These are phyloP conservation scores for Scenedesmus sp. DNA, from an alignment of 163 green algal species.

Conservation along the genomic window DNA sequence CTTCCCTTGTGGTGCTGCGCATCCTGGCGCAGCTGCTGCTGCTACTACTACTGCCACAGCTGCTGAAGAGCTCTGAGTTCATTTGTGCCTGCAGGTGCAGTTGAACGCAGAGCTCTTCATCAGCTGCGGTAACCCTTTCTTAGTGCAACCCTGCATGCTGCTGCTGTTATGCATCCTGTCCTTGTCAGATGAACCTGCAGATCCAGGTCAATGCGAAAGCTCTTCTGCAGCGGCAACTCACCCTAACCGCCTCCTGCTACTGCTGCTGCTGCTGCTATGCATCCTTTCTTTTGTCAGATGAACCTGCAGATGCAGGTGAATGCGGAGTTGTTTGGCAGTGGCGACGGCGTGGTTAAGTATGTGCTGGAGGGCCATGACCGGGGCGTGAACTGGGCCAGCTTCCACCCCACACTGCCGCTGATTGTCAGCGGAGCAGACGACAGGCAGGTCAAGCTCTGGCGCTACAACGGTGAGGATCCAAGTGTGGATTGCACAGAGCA, in stretches of 20 bases:
- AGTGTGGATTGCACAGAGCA: background rate
- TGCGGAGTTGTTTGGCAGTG: constrained; percentile 97
- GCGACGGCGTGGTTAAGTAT: constrained; percentile 99
- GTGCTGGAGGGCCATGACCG: constrained; percentile 99
- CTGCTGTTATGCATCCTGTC: no score
- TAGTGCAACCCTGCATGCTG: no score
- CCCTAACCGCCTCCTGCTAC: background rate
- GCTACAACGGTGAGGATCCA: constrained; percentile 93
- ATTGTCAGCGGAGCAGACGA: constrained; percentile 99
- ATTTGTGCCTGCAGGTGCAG: no score
- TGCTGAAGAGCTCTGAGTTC: no score
- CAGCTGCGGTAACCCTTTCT: no score
- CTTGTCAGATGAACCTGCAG: background rate
- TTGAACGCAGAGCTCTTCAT: no score
- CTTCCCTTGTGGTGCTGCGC: no score
- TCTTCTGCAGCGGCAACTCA: background rate
- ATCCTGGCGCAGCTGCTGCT: background rate
- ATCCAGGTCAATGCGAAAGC: background rate
- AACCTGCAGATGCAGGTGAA: constrained; percentile 81
- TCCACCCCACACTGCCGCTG: constrained; percentile 98
- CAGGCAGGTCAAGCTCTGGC: constrained; percentile 99
- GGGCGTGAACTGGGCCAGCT: constrained; percentile 99
- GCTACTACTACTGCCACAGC: background rate
- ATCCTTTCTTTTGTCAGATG: constrained; percentile 33
- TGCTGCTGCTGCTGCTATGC: background rate